Percentiles rank a stretch among this genome's conserved stretches.
Evolutionary conservation across 176 grass and related monocot genomes (phyloP).

Genomic region (Aegilops bicornis): DNA sequence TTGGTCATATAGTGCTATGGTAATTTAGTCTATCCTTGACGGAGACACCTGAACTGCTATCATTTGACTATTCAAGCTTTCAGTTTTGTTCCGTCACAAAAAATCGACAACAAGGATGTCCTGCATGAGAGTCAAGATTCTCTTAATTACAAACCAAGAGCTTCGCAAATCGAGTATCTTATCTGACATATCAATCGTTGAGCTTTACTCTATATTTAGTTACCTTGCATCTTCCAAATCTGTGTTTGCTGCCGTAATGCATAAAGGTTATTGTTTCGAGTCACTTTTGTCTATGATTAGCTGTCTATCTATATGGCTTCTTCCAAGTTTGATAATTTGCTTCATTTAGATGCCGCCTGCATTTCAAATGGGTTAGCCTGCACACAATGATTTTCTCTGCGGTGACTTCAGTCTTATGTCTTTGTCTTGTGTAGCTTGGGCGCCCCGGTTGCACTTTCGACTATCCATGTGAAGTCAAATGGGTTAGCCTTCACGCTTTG

Average conservation of each 20-base stretch:
- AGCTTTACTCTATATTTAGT: conserved; percentile 7
- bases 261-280: conserved; percentile 16
- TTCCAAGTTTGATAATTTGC: conserved; percentile 2
- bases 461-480: conserved; percentile 15
- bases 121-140: conserved; percentile 2
- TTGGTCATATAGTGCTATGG: not conserved
- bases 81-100: not conserved
- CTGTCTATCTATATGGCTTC: conserved; percentile 18
- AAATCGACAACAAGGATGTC: not conserved
- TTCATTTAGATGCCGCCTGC: conserved; percentile 9
- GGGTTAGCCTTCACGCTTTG: not conserved
- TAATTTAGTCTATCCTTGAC: conserved; percentile 10
- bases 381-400: not conserved
- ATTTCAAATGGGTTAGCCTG: not conserved
- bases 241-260: not conserved
- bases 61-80: not conserved
- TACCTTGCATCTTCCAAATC: not conserved
- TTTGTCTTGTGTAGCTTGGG: conserved; percentile 22
- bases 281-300: conserved; percentile 23
- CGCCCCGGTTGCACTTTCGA: not conserved
- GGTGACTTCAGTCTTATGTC: not conserved
- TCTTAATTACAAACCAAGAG: not conserved
- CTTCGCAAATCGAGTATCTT: not conserved
- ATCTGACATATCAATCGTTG: conserved; percentile 8
- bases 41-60: conserved; percentile 22